A percentile compares a stretch with the other conserved stretches of the same genome.
These are phyloP conservation scores for Linnemannia elongata DNA, from an alignment of 192 early-diverging fungal species.

Conservation along the genomic window DNA sequence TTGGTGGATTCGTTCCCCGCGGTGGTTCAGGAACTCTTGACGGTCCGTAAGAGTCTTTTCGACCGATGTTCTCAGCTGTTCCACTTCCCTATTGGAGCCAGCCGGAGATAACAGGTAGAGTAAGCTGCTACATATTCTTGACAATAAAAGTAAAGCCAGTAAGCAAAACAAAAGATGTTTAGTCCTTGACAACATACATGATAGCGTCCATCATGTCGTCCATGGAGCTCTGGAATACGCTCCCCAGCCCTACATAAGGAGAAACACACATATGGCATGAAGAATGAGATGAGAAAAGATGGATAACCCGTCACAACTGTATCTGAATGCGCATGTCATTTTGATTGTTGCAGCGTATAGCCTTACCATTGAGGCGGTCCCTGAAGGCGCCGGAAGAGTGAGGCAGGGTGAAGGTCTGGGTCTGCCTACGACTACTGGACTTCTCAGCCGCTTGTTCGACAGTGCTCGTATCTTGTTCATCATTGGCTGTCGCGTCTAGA, in stretches of 20 bases:
- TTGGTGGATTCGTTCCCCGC: neutral
- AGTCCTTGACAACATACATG: slow-evolving; percentile 1
- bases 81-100: slow-evolving; percentile 4
- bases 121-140: no score
- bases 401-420: neutral
- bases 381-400: neutral
- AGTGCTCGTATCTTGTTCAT: neutral
- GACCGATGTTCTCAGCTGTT: neutral
- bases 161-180: neutral
- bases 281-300: neutral
- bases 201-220: slow-evolving; percentile 24
- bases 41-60: neutral
- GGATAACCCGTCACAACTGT: neutral
- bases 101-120: neutral
- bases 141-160: neutral
- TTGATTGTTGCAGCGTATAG: neutral
- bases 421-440: neutral
- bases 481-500: neutral
- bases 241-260: neutral
- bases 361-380: neutral
- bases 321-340: neutral
- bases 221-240: neutral
- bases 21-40: slow-evolving; percentile 4
- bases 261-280: neutral
- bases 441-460: neutral